A percentile compares a stretch with the other conserved stretches of the same genome.
phyloP scores from a whole-genome alignment of 345 rosid genomes.

The Salix exigua region DNA sequence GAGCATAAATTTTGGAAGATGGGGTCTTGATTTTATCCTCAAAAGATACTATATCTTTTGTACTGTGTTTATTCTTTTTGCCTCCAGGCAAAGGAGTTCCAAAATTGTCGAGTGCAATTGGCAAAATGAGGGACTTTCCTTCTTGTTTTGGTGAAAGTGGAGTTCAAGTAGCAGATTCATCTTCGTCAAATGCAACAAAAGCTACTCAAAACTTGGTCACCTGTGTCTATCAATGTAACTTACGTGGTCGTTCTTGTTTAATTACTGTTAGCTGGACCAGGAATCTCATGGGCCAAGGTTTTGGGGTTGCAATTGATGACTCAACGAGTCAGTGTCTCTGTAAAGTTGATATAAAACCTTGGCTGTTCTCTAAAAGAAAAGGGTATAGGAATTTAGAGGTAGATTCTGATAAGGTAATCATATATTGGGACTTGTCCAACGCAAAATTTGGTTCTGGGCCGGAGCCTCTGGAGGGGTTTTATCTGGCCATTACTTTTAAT shows the following conservation, averaged over 20 bases:
- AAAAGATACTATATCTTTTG: conserved; percentile 24
- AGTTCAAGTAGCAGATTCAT: conserved; percentile 84
- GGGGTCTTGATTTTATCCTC: conserved; percentile 32
- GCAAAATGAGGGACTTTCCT: conserved; percentile 82
- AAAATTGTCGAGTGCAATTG: neutral
- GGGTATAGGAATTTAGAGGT: conserved; percentile 59
- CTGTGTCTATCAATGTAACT: conserved; percentile 66
- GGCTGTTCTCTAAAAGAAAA: conserved; percentile 81
- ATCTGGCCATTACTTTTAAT: conserved; percentile 58
- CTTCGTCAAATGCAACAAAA: conserved; percentile 52
- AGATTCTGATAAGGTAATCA: conserved; percentile 47
- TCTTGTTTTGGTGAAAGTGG: conserved; percentile 97
- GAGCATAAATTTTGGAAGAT: conserved; percentile 20
- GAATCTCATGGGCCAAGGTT: conserved; percentile 82
- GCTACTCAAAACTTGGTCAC: conserved; percentile 75
- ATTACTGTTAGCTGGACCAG: conserved; percentile 82
- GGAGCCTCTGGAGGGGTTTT: conserved; percentile 72
- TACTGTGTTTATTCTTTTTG: neutral
- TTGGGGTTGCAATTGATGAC: conserved; percentile 66
- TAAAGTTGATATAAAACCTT: conserved; percentile 83
- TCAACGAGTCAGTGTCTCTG: conserved; percentile 58
- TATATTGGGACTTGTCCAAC: conserved; percentile 69
- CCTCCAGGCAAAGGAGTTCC: neutral
- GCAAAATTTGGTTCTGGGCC: conserved; percentile 85
- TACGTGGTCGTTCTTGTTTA: conserved; percentile 53